Evolutionary conservation across 2,329 filamentous ascomycete species (phyloP).

Genomic region (Daldinia sp.): DNA sequence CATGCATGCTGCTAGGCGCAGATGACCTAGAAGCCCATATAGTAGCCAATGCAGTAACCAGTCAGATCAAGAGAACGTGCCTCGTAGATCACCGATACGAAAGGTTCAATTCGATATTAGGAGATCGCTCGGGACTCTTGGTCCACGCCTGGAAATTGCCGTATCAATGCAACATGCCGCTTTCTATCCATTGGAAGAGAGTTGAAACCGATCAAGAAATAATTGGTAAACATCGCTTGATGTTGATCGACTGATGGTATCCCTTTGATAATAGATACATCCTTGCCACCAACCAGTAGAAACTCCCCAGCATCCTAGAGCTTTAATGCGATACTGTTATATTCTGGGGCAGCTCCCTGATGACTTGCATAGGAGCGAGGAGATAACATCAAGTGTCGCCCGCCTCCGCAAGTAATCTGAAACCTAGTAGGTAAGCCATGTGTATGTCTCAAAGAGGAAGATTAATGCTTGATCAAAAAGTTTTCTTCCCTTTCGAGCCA

Average conservation of each 20-base stretch:
- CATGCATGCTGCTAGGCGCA: constrained; percentile 27
- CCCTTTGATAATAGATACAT: constrained; percentile 31
- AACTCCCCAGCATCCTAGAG: constrained; percentile 16
- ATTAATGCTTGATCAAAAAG: constrained; percentile 21
- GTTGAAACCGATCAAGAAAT: constrained; percentile 35
- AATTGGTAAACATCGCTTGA: constrained; percentile 24
- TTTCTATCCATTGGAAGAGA: constrained; percentile 26
- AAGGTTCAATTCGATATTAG: constrained; percentile 26
- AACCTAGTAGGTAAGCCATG: constrained; percentile 35
- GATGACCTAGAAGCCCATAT: constrained; percentile 20
- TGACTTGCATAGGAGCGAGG: constrained; percentile 37
- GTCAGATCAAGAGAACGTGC: constrained; percentile 8
- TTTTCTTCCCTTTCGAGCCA: constrained; percentile 36
- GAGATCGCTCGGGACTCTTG: constrained; percentile 24
- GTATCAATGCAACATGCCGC: constrained; percentile 28
- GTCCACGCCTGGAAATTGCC: constrained; percentile 31
- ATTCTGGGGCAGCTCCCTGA: constrained; percentile 34
- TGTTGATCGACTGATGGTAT: constrained; percentile 31
- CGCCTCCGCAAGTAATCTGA: constrained; percentile 29
- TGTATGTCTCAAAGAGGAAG: constrained; percentile 20
- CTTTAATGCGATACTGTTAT: constrained; percentile 23
- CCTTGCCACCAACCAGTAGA: constrained; percentile 23
- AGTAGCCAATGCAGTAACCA: constrained; percentile 4
- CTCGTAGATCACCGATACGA: constrained; percentile 3
- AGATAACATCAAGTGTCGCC: constrained; percentile 20